Base-by-base conservation (phyloP, 306 rosid species). In the Sechiopsis laciniata region DNA sequence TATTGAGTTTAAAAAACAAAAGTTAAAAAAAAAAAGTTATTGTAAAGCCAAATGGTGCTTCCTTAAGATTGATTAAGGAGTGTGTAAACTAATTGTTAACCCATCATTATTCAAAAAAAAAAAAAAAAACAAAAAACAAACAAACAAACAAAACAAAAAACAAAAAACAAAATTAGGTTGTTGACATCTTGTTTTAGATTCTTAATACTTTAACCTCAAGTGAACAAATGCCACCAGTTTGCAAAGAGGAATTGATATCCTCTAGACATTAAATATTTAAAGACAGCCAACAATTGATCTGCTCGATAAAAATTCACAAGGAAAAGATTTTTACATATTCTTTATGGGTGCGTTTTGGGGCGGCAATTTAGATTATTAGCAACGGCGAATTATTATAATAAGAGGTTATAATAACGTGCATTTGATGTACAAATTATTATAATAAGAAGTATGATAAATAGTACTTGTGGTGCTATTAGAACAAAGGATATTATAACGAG, bases 141-240 rank as follows among this genome's bases (percentile, higher is more conserved):
- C n/a, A 54, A 10, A 10, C 42, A 10, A 42, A 40, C n/a, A n/a
- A n/a, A n/a, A n/a, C 37, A 64, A 35, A 0, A 15, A 42, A 37
- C 37, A 10, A 42, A 17, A 54, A 10, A 10, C 42, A 10, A 42
- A 40, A 53, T 17, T 3, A n/a, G 24, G n/a, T 46, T 67, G 72
- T 67, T 67, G 55, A 13, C 72, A 67, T 45, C 37, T 67, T 45
- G 35, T 45, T 45, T 45, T 20, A 67, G 72, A 67, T 67, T 67
- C 37, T 67, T 32, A 67, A 67, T 67, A 10, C 53, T n/a, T 17
- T 40, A 64, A 17, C 29, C 71, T 4, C 24, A 64, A n/a, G 71
- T 64, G 45, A 64, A 37, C 71, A 37, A 9, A 64, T 17, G 53
- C 16, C 71, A 37, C 0, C 71, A 64, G 4, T 64, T 64, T 64